A percentile compares a stretch with the other conserved stretches of the same genome.
phyloP scores from a whole-genome alignment of 75 land plant genomes.

The Larix kaempferi region DNA sequence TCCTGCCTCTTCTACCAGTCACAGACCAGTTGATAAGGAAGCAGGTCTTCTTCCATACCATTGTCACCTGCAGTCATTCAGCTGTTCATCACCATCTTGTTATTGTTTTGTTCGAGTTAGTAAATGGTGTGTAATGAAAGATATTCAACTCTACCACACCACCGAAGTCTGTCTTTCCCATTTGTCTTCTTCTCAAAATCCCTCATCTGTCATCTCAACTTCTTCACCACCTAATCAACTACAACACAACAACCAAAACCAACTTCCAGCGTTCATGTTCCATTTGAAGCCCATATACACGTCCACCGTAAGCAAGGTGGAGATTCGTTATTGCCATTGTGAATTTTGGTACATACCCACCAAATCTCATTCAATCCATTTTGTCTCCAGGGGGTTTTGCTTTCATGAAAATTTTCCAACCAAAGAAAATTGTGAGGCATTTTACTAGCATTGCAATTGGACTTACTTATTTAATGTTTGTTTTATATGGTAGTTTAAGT shows the following conservation, averaged over 20 bases:
- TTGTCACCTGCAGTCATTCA: conserved; percentile 4
- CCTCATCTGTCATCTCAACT: background rate
- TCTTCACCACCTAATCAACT: conserved; percentile 7
- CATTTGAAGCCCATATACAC: background rate
- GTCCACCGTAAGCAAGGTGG: too few species aligned
- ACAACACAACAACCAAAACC: conserved; percentile 6
- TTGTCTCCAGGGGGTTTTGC: too few species aligned
- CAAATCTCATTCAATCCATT: too few species aligned
- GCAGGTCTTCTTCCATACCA: background rate
- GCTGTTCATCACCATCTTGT: background rate
- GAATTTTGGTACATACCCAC: too few species aligned
- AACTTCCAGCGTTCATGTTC: conserved; percentile 3
- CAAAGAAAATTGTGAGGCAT: too few species aligned
- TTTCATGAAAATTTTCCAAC: too few species aligned
- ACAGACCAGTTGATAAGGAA: conserved; percentile 11
- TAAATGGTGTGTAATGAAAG: conserved; percentile 5
- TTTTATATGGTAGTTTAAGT: too few species aligned
- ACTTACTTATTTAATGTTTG: too few species aligned
- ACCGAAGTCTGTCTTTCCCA: background rate
- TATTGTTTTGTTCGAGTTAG: background rate
- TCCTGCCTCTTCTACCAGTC: conserved; percentile 7
- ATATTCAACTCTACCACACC: background rate
- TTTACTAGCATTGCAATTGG: too few species aligned
- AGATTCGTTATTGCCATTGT: too few species aligned
- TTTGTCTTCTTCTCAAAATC: conserved; percentile 9